These are phyloP conservation scores for Geranomyces variabilis DNA, from an alignment of 192 early-diverging fungal genomes.

Conservation along the genomic window DNA sequence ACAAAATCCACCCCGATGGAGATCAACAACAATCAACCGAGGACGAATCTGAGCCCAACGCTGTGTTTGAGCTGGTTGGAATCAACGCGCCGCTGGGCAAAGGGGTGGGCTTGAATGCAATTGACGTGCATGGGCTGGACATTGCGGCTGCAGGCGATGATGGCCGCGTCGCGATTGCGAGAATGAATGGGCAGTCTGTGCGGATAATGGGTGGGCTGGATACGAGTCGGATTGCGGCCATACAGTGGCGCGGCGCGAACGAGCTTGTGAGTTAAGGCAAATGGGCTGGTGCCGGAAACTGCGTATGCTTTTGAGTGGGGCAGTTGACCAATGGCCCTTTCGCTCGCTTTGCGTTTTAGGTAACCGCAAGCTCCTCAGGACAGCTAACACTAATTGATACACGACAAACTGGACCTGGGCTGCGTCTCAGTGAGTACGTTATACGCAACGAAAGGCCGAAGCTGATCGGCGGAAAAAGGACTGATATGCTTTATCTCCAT, in stretches of 20 bases:
- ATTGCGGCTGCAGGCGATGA: conserved; percentile 2
- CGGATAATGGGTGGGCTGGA: conserved; percentile 2
- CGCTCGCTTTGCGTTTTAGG: not conserved
- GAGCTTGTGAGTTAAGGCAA: conserved; percentile 77
- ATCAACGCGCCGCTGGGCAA: conserved; percentile 1
- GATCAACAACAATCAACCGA: not conserved
- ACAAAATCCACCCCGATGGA: not conserved
- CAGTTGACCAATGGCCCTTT: too few species aligned
- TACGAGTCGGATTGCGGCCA: conserved; percentile 44
- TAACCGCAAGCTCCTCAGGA: conserved; percentile 16
- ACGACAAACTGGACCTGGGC: conserved; percentile 6
- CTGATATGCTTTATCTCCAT: not conserved
- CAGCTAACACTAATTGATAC: conserved; percentile 12
- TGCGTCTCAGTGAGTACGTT: conserved; percentile 6
- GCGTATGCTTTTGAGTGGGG: too few species aligned
- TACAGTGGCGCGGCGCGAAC: conserved; percentile 74
- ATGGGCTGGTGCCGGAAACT: too few species aligned
- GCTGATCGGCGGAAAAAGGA: too few species aligned
- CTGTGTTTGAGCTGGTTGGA: not conserved
- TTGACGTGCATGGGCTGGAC: not conserved
- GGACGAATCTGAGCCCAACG: not conserved
- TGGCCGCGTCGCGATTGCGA: conserved; percentile 1
- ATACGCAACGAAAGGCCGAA: too few species aligned
- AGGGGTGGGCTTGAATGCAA: not conserved
- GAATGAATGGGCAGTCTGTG: conserved; percentile 10